Conservation (phyloP, 345 rosid genomes). For the Odontarrhena argentea region DNA sequence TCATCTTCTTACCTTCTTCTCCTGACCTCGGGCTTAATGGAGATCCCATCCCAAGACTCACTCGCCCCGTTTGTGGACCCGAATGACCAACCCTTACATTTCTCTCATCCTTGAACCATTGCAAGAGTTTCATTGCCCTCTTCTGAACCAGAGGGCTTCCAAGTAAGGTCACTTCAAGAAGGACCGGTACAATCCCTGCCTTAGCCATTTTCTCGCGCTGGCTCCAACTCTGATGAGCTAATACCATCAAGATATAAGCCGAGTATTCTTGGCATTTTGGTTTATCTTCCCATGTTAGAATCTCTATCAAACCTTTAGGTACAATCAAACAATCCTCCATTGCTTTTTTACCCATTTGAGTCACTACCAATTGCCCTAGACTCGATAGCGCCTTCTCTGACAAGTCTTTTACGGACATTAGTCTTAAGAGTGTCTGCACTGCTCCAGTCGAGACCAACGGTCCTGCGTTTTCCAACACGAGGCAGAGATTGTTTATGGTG, state of each 20-base stretch:
- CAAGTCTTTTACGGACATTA: constrained; percentile 49
- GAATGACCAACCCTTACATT: constrained; percentile 86
- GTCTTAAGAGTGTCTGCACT: constrained; percentile 52
- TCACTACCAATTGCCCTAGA: constrained; percentile 74
- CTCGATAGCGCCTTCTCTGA: constrained; percentile 77
- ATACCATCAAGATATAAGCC: constrained; percentile 75
- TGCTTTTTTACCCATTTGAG: constrained; percentile 75
- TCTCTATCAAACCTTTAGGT: constrained; percentile 70
- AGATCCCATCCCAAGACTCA: constrained; percentile 50
- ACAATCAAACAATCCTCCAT: constrained; percentile 58
- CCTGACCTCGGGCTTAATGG: constrained; percentile 55
- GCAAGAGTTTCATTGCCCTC: constrained; percentile 77
- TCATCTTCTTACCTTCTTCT: constrained; percentile 70
- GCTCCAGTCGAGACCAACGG: constrained; percentile 56
- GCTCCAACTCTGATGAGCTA: constrained; percentile 80
- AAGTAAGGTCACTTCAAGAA: constrained; percentile 68
- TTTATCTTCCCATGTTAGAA: constrained; percentile 81
- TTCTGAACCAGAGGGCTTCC: constrained; percentile 81
- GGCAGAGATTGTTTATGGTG: constrained; percentile 58
- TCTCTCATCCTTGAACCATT: constrained; percentile 95
- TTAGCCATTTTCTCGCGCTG: constrained; percentile 73
- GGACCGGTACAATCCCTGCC: constrained; percentile 75
- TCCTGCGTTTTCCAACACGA: constrained; percentile 65
- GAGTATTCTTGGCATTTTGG: constrained; percentile 85
- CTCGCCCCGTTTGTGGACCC: constrained; percentile 74